A percentile compares a stretch with the other conserved stretches of the same genome.
These are phyloP conservation scores for Yamadazyma taylorii DNA, from an alignment of 1,139 yeast species.

Conservation along the genomic window DNA sequence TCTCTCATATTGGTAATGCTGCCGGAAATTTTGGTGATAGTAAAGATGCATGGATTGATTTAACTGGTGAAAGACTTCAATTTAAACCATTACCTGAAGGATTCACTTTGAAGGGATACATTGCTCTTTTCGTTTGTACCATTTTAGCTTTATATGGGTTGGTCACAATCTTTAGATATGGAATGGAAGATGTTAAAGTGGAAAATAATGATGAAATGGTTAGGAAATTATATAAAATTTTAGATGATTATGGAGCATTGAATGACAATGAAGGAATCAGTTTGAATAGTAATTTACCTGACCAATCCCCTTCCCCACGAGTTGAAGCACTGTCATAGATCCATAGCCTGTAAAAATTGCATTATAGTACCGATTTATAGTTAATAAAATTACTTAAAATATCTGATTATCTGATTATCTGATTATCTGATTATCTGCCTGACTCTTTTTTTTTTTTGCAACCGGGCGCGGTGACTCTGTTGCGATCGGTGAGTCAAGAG, in stretches of 20 bases:
- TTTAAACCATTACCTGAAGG: slow-evolving; percentile 68
- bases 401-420: too few species aligned
- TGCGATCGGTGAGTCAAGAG: too few species aligned
- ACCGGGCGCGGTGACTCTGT: too few species aligned
- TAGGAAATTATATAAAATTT: slow-evolving; percentile 47
- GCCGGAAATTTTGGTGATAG: slow-evolving; percentile 59
- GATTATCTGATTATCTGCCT: too few species aligned
- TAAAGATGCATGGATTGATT: slow-evolving; percentile 55
- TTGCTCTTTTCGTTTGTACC: slow-evolving; percentile 81
- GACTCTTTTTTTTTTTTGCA: too few species aligned
- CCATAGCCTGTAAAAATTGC: neutral
- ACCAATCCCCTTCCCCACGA: neutral
- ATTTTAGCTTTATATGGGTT: slow-evolving; percentile 80
- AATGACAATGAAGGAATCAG: slow-evolving; percentile 19
- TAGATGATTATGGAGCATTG: slow-evolving; percentile 28
- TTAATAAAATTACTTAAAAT: too few species aligned
- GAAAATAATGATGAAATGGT: slow-evolving; percentile 56
- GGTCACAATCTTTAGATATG: slow-evolving; percentile 73
- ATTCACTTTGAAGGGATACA: slow-evolving; percentile 86
- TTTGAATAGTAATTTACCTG: slow-evolving; percentile 14
- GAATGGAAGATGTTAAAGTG: slow-evolving; percentile 66
- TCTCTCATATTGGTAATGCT: slow-evolving; percentile 71
- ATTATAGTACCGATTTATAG: too few species aligned
- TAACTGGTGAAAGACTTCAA: slow-evolving; percentile 74
- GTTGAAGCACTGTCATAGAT: neutral